These are phyloP conservation scores for Alternaria viburni DNA, from an alignment of 2,329 filamentous ascomycete species.

Conservation along the genomic window DNA sequence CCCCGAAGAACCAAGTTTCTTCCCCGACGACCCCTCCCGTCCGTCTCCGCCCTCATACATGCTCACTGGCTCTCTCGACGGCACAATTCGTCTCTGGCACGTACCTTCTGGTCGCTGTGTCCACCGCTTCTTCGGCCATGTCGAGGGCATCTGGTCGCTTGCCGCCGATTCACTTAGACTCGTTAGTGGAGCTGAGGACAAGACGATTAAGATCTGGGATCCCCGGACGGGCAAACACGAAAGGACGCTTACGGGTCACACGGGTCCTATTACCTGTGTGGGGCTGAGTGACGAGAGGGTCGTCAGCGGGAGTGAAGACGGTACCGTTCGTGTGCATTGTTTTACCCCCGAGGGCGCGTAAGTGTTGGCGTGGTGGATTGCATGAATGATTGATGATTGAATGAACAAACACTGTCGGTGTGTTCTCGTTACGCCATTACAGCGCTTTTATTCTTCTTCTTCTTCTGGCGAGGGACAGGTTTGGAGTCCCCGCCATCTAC, in stretches of 20 bases:
- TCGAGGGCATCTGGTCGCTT: slow-evolving; percentile 94
- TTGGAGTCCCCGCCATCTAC: neutral
- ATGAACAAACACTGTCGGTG: neutral
- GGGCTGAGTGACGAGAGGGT: slow-evolving; percentile 88
- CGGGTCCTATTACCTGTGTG: slow-evolving; percentile 90
- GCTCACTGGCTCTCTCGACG: slow-evolving; percentile 88
- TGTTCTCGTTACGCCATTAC: neutral
- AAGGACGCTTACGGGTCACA: slow-evolving; percentile 88
- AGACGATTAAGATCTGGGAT: slow-evolving; percentile 97
- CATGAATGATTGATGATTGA: neutral
- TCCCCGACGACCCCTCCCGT: slow-evolving; percentile 67
- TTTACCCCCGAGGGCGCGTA: slow-evolving; percentile 23
- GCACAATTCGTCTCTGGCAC: slow-evolving; percentile 92
- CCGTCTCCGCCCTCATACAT: slow-evolving; percentile 87
- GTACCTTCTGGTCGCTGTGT: slow-evolving; percentile 80
- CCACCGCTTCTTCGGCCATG: slow-evolving; percentile 93
- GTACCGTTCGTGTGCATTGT: slow-evolving; percentile 75
- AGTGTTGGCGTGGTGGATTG: neutral
- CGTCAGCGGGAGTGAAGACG: slow-evolving; percentile 91
- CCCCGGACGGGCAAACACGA: slow-evolving; percentile 89
- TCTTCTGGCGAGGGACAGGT: neutral
- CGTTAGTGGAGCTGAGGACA: slow-evolving; percentile 88
- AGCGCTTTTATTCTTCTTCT: neutral
- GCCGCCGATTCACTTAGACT: slow-evolving; percentile 87
- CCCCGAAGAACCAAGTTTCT: slow-evolving; percentile 52